These are phyloP conservation scores for Nicotiana attenuata DNA, from an alignment of 257 asterid genomes.

Conservation along the genomic window DNA sequence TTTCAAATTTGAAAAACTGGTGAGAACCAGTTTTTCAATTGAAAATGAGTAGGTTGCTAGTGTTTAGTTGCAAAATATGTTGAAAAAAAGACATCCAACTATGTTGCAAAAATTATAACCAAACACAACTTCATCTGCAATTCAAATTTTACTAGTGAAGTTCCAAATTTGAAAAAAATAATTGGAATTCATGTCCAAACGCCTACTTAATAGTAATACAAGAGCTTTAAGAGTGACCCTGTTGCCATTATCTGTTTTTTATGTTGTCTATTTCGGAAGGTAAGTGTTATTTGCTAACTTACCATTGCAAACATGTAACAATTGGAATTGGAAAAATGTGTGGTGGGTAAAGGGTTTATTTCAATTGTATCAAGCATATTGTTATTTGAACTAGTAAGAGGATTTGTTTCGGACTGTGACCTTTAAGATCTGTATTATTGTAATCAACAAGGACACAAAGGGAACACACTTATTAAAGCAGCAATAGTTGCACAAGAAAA, in stretches of 20 bases:
- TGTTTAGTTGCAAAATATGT: no score
- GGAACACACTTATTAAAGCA: neutral
- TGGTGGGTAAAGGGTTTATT: neutral
- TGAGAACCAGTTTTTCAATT: no score
- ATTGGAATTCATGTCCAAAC: no score
- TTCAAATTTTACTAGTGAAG: no score
- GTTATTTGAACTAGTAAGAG: neutral
- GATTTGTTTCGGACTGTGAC: neutral
- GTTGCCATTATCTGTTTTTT: neutral
- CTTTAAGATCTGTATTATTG: neutral
- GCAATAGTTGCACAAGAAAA: neutral
- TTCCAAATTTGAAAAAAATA: no score
- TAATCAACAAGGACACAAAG: slow-evolving; percentile 1
- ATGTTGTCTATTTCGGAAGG: neutral
- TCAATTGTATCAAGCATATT: neutral
- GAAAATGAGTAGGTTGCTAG: no score
- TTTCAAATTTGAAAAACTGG: no score
- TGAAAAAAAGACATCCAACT: no score
- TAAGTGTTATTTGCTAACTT: neutral
- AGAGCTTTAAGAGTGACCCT: neutral
- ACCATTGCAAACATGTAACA: neutral
- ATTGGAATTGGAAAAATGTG: neutral
- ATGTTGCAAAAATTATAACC: no score
- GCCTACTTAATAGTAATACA: neutral
- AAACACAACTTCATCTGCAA: no score